Percentiles rank a stretch among this genome's conserved stretches.
These are phyloP conservation scores for Alternaria brassicae DNA, from an alignment of 2,329 filamentous ascomycete species.

Conservation along the genomic window DNA sequence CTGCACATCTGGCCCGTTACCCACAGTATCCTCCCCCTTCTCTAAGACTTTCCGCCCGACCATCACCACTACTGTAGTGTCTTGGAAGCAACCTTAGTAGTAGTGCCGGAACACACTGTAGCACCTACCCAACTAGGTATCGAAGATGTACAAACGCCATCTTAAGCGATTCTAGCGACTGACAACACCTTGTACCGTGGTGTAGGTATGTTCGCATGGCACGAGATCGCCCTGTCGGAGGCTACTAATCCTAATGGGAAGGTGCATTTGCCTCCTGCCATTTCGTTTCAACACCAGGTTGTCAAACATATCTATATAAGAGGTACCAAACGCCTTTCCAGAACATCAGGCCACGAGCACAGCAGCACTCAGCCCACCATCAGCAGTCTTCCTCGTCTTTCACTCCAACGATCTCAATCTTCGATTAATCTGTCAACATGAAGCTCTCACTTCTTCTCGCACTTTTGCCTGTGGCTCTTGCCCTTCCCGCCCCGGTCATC, in stretches of 20 bases:
- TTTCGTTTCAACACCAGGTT: slow-evolving; percentile 15
- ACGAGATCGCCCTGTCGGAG: slow-evolving; percentile 21
- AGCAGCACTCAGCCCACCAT: slow-evolving; percentile 32
- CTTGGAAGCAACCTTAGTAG: slow-evolving; percentile 20
- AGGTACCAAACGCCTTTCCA: slow-evolving; percentile 16
- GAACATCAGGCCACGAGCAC: slow-evolving; percentile 38
- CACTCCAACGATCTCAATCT: slow-evolving; percentile 21
- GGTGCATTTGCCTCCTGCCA: slow-evolving; percentile 31
- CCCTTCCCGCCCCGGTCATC: slow-evolving; percentile 50
- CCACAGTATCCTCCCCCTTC: slow-evolving; percentile 24
- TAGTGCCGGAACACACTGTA: slow-evolving; percentile 35
- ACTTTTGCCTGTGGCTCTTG: slow-evolving; percentile 48
- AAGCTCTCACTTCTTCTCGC: slow-evolving; percentile 49
- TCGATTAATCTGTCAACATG: slow-evolving; percentile 45
- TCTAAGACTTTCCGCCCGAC: slow-evolving; percentile 23
- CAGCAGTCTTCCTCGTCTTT: slow-evolving; percentile 19
- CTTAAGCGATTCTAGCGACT: slow-evolving; percentile 29
- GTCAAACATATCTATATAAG: slow-evolving; percentile 41
- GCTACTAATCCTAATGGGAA: slow-evolving; percentile 41
- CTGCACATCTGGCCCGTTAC: slow-evolving; percentile 26
- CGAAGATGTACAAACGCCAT: slow-evolving; percentile 34
- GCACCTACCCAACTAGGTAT: slow-evolving; percentile 42
- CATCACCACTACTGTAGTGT: slow-evolving; percentile 36
- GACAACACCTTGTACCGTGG: slow-evolving; percentile 20
- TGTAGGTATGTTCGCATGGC: slow-evolving; percentile 25